A percentile compares a stretch with the other conserved stretches of the same genome.
These are phyloP conservation scores for Avena insularis DNA, from an alignment of 176 grass and related monocot species.

Conservation along the genomic window DNA sequence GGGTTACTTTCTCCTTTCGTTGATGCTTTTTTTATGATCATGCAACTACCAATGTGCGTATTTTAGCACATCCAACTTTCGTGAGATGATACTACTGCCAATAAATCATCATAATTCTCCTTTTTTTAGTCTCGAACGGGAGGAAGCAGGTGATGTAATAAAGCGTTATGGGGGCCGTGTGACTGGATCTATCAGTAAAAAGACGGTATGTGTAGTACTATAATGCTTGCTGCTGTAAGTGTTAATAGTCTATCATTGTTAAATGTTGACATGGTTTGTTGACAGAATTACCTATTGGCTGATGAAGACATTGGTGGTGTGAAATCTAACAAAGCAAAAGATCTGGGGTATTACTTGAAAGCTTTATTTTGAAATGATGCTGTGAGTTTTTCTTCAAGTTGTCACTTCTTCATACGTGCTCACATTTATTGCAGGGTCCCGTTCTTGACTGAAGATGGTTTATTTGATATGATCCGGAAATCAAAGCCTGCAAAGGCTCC, in stretches of 20 bases:
- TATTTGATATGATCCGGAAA: slow-evolving; percentile 95
- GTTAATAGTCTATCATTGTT: slow-evolving; percentile 37
- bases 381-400: neutral
- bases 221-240: slow-evolving; percentile 17
- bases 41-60: slow-evolving; percentile 8
- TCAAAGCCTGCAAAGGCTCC: slow-evolving; percentile 73
- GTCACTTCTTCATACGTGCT: slow-evolving; percentile 38
- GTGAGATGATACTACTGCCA: neutral
- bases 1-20: slow-evolving; percentile 22
- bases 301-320: slow-evolving; percentile 96
- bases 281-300: slow-evolving; percentile 88
- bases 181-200: slow-evolving; percentile 96
- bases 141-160: slow-evolving; percentile 94
- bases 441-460: slow-evolving; percentile 93
- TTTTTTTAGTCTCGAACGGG: slow-evolving; percentile 84
- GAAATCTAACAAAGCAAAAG: slow-evolving; percentile 95
- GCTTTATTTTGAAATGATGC: slow-evolving; percentile 20
- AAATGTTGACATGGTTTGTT: slow-evolving; percentile 27
- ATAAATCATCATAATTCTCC: slow-evolving; percentile 32
- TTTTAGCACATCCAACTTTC: neutral
- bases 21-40: slow-evolving; percentile 32
- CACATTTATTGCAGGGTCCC: slow-evolving; percentile 63
- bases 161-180: slow-evolving; percentile 93
- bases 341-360: slow-evolving; percentile 69
- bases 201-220: slow-evolving; percentile 64